Percentiles rank a stretch among this genome's conserved stretches.
phyloP scores from a whole-genome alignment of 208 protist genomes.

The Wallacemonas collosoma region DNA sequence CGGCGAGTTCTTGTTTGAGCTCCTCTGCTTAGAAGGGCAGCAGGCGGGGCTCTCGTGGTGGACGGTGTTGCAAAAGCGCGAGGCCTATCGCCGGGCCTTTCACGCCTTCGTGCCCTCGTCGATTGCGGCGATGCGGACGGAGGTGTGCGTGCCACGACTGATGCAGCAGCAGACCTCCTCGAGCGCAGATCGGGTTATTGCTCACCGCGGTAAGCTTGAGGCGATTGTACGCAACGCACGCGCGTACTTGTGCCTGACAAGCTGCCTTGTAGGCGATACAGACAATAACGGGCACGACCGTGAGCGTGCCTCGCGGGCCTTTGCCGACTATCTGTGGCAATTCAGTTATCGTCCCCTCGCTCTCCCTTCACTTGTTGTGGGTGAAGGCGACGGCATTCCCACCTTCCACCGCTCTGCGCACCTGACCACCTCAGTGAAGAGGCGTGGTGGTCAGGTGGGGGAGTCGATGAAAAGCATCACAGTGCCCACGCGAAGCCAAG shows the following conservation, averaged over 20 bases:
- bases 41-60: conserved; percentile 8
- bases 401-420: background rate
- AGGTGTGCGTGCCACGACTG: background rate
- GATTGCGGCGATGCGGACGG: background rate
- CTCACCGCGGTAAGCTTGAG: conserved; percentile 6
- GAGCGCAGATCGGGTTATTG: background rate
- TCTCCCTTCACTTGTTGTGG: background rate
- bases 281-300: background rate
- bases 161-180: background rate
- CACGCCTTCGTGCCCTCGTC: background rate
- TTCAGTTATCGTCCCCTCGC: background rate
- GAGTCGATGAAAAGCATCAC: background rate
- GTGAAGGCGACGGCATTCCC: background rate
- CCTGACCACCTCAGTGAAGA: background rate
- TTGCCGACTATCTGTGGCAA: background rate
- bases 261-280: background rate
- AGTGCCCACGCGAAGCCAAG: background rate
- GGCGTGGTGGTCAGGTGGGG: background rate
- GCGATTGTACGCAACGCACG: background rate
- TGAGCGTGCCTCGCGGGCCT: background rate
- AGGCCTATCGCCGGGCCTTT: conserved; percentile 9
- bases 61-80: conserved; percentile 9
- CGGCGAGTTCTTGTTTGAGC: conserved; percentile 1
- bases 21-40: background rate
- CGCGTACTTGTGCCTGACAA: conserved; percentile 1